Conservation (phyloP, 2,329 filamentous ascomycete species). For the Colletotrichum sp. region DNA sequence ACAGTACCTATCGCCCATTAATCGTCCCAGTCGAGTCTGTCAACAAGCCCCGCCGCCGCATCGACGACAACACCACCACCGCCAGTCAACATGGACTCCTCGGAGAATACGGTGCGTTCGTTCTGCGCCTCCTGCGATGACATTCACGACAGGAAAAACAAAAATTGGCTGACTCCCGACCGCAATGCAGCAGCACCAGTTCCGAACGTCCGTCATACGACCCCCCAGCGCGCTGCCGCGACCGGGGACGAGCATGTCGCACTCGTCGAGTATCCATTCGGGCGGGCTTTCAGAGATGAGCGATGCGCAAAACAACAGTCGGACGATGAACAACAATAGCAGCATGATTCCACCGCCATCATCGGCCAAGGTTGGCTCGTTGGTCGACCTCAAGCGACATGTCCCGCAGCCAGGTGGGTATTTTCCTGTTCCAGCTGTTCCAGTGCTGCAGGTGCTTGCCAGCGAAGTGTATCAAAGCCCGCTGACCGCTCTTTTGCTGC, state of each 20-base stretch:
- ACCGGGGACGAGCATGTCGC: constrained; percentile 8
- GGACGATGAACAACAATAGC: constrained; percentile 40
- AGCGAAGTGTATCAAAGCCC: not conserved
- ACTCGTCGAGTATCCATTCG: constrained; percentile 19
- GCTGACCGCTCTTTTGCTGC: constrained; percentile 14
- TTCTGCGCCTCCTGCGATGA: not conserved
- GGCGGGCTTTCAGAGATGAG: constrained; percentile 58
- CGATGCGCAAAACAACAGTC: constrained; percentile 66
- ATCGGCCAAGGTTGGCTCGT: constrained; percentile 33
- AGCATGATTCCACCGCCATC: constrained; percentile 42
- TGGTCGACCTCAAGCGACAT: constrained; percentile 52
- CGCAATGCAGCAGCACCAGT: not conserved
- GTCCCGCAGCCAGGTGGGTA: constrained; percentile 49
- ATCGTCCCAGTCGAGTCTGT: constrained; percentile 10
- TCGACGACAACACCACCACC: constrained; percentile 28
- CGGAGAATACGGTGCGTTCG: constrained; percentile 39
- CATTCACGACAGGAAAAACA: not conserved
- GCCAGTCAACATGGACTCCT: constrained; percentile 37
- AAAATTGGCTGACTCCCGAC: not conserved
- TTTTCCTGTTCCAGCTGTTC: constrained; percentile 6
- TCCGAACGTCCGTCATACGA: constrained; percentile 27
- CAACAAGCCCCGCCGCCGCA: constrained; percentile 1
- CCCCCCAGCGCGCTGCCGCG: constrained; percentile 24
- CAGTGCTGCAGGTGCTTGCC: not conserved
- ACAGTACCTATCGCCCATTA: constrained; percentile 38